Percentiles rank a stretch among this genome's conserved stretches.
phyloP scores from a whole-genome alignment of 805 yeast genomes.

The Metschnikowia peoriensis region DNA sequence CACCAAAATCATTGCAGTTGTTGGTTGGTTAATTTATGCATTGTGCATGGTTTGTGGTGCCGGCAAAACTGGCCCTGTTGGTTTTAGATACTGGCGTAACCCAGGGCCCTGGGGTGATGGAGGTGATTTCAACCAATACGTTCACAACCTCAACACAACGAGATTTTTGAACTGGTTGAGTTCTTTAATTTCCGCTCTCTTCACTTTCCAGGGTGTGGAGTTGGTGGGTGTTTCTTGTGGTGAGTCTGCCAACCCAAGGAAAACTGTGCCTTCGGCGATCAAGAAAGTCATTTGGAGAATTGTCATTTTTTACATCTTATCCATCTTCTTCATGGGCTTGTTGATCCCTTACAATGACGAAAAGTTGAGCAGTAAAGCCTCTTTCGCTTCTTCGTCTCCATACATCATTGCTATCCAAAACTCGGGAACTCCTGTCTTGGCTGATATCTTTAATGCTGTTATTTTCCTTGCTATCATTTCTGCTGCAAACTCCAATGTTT shows the following conservation, averaged over 20 bases:
- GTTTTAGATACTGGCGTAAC: conserved; percentile 78
- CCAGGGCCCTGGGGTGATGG: conserved; percentile 79
- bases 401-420: conserved; percentile 69
- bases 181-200: conserved; percentile 70
- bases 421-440: conserved; percentile 62
- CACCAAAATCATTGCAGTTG: conserved; percentile 63
- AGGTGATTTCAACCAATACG: conserved; percentile 31
- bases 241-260: conserved; percentile 68
- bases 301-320: conserved; percentile 59
- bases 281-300: conserved; percentile 68
- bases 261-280: conserved; percentile 69
- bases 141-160: conserved; percentile 48
- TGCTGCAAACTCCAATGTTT: conserved; percentile 77
- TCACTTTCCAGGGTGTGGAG: conserved; percentile 80
- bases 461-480: conserved; percentile 65
- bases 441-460: conserved; percentile 71
- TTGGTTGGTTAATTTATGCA: conserved; percentile 68
- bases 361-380: conserved; percentile 33
- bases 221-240: conserved; percentile 74
- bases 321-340: conserved; percentile 67
- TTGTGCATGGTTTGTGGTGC: conserved; percentile 76
- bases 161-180: conserved; percentile 69
- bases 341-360: conserved; percentile 69
- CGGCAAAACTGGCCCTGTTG: conserved; percentile 65
- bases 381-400: conserved; percentile 54